Conservation (phyloP, 116 monocot genomes). For the Thalassia testudinum region DNA sequence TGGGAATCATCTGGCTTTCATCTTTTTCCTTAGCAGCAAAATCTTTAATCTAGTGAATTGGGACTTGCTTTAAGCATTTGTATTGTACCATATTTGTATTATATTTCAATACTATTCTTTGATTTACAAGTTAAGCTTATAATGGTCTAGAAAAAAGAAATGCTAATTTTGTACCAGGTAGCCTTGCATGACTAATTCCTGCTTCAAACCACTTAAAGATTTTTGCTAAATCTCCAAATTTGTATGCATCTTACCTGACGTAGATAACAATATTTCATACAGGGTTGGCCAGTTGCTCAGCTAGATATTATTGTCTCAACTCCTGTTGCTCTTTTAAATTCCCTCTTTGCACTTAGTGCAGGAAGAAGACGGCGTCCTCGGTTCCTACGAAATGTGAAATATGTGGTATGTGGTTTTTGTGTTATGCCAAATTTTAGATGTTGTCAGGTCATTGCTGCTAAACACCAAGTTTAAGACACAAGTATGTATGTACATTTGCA, state of each 20-base stretch:
- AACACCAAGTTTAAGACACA: too few relatives aligned
- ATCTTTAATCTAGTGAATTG: too few relatives aligned
- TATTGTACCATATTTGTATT: background rate
- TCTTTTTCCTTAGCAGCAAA: too few relatives aligned
- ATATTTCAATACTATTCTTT: background rate
- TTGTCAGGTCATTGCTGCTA: too few relatives aligned
- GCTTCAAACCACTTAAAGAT: background rate
- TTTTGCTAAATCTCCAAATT: background rate
- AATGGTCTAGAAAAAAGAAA: background rate
- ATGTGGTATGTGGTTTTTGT: slow-evolving; percentile 46
- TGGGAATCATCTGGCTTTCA: too few relatives aligned
- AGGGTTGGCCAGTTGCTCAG: slow-evolving; percentile 81
- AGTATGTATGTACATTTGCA: too few relatives aligned
- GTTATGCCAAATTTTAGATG: too few relatives aligned
- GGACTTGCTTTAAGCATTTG: too few relatives aligned
- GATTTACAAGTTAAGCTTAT: background rate
- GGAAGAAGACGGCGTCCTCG: slow-evolving; percentile 50
- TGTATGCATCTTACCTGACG: background rate
- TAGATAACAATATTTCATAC: slow-evolving; percentile 4
- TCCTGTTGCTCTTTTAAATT: slow-evolving; percentile 93
- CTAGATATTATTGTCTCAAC: slow-evolving; percentile 89
- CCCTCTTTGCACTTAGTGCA: slow-evolving; percentile 54
- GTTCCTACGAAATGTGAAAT: slow-evolving; percentile 62
- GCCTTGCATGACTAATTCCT: background rate
- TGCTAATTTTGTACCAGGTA: background rate